These are phyloP conservation scores for Agaricus blazei DNA, from an alignment of 768 basidiomycete species.

Conservation along the genomic window DNA sequence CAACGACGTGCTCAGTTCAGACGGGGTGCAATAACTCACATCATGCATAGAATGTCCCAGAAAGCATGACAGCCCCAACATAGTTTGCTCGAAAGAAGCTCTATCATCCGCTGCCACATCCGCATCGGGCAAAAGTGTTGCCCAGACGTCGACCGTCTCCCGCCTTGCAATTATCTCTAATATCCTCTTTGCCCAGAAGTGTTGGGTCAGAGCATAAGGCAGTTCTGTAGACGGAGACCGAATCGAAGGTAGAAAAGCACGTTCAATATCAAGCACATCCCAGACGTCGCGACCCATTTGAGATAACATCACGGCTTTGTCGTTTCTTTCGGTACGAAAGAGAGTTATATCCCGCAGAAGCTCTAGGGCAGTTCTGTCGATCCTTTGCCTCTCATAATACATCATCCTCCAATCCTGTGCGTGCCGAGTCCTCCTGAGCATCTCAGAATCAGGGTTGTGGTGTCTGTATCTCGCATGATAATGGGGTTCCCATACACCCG, in stretches of 20 bases:
- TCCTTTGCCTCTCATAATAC: constrained; percentile 38
- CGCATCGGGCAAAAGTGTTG: background rate
- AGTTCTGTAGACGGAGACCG: background rate
- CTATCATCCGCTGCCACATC: background rate
- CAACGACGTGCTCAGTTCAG: background rate
- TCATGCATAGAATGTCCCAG: constrained; percentile 10
- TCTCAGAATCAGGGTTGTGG: constrained; percentile 31
- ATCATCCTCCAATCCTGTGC: constrained; percentile 39
- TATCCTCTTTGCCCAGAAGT: constrained; percentile 11
- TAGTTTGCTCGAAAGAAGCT: constrained; percentile 9
- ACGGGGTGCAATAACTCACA: background rate
- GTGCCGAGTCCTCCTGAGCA: constrained; percentile 20
- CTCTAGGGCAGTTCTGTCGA: constrained; percentile 37
- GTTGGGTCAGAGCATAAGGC: constrained; percentile 22
- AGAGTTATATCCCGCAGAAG: constrained; percentile 37
- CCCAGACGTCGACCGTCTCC: constrained; percentile 10
- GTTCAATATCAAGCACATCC: constrained; percentile 38
- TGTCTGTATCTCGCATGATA: constrained; percentile 46
- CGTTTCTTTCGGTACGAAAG: constrained; percentile 31
- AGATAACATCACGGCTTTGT: constrained; percentile 32
- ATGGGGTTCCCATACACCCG: constrained; percentile 47
- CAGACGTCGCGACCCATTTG: constrained; percentile 48
- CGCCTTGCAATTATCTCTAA: constrained; percentile 5
- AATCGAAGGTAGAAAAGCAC: background rate
- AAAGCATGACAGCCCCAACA: constrained; percentile 7